Evolutionary conservation across 257 asterid genomes (phyloP).

Genomic region (Voacanga thouarsii): DNA sequence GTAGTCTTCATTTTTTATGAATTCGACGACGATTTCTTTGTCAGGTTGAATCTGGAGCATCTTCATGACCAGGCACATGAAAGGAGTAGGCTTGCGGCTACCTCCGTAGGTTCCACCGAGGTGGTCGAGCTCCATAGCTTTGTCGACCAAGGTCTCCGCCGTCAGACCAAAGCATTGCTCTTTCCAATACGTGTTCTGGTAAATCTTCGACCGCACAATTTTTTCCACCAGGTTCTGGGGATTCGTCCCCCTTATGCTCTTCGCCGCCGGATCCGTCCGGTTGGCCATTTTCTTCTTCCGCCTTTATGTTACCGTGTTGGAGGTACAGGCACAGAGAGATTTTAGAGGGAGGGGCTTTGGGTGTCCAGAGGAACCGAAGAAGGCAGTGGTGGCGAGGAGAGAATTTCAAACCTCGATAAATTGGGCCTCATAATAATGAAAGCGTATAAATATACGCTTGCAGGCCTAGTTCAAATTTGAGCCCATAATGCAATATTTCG

Average conservation of each 20-base stretch:
- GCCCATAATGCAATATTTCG: no score
- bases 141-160: slow-evolving; percentile 96
- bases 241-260: slow-evolving; percentile 88
- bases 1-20: slow-evolving; percentile 88
- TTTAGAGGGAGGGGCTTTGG: background rate
- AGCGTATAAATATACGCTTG: no score
- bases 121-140: slow-evolving; percentile 98
- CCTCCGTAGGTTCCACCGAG: slow-evolving; percentile 88
- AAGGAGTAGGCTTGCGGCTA: slow-evolving; percentile 78
- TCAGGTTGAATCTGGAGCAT: slow-evolving; percentile 99
- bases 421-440: no score
- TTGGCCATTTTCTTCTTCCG: slow-evolving; percentile 56
- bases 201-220: slow-evolving; percentile 77
- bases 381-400: background rate
- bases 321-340: background rate
- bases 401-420: no score
- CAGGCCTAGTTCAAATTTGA: no score
- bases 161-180: slow-evolving; percentile 95
- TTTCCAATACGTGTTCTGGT: slow-evolving; percentile 87
- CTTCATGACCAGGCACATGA: slow-evolving; percentile 82
- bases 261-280: slow-evolving; percentile 86
- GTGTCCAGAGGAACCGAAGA: background rate
- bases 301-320: background rate
- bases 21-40: slow-evolving; percentile 92
- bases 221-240: slow-evolving; percentile 94